Conservation (phyloP, 2,329 filamentous ascomycete genomes). For the Hyphodiscus sp. region DNA sequence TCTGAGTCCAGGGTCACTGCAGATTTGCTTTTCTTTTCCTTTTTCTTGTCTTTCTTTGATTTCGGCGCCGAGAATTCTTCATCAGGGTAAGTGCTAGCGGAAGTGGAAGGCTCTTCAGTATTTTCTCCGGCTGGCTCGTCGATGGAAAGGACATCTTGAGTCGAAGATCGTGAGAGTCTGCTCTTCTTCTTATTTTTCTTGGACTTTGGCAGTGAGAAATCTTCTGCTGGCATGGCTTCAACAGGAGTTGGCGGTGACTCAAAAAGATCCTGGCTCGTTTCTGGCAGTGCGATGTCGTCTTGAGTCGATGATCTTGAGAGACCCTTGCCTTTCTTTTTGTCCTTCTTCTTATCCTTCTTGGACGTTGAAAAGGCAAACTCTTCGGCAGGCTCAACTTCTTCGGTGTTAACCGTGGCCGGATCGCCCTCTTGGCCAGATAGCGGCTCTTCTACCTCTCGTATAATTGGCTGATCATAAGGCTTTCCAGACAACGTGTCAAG, state of each 20-base stretch:
- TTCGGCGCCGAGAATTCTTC: slow-evolving; percentile 7
- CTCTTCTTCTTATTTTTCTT: slow-evolving; percentile 21
- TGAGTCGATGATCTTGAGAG: slow-evolving; percentile 11
- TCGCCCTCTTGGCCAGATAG: not conserved
- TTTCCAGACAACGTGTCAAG: slow-evolving; percentile 12
- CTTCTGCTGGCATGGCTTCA: slow-evolving; percentile 5
- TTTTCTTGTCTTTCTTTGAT: slow-evolving; percentile 21
- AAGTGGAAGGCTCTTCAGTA: not conserved
- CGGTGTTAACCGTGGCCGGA: not conserved
- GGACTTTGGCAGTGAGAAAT: slow-evolving; percentile 8
- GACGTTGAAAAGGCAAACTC: slow-evolving; percentile 21
- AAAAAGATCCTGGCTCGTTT: not conserved
- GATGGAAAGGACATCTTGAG: slow-evolving; percentile 10
- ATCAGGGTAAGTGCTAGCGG: slow-evolving; percentile 1
- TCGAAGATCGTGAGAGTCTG: slow-evolving; percentile 11
- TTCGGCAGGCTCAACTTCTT: slow-evolving; percentile 12
- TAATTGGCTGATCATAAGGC: not conserved
- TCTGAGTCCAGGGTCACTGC: slow-evolving; percentile 8
- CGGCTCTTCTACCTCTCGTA: not conserved
- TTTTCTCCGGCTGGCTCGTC: not conserved
- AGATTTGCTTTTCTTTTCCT: slow-evolving; percentile 17
- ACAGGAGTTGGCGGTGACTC: not conserved
- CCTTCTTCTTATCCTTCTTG: slow-evolving; percentile 38
- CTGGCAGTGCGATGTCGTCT: slow-evolving; percentile 7
- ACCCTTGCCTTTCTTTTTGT: slow-evolving; percentile 17